Base-by-base conservation (phyloP, 768 basidiomycete species). In the Tylopilus sp. region DNA sequence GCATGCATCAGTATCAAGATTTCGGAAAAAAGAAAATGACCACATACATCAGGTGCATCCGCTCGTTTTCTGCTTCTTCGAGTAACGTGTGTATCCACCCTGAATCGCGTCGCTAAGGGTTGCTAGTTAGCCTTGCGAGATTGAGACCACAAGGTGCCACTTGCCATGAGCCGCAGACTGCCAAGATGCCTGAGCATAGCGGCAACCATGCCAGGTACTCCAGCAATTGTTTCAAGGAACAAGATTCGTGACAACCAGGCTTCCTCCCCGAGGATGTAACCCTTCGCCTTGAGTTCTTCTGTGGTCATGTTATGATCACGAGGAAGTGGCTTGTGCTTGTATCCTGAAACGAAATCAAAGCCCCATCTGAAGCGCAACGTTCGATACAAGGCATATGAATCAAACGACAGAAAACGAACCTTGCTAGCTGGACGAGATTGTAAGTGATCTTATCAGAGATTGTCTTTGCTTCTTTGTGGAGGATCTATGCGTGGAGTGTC, bases 161-260 rank as follows among this genome's bases (percentile, higher is more conserved):
- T 60, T 60, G 88, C 88, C 88, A 98, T 89, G 33, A 94, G 74
- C 36, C 97, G 83, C 35, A 99, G 76, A 67, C 91, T 93, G 38
- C 80, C 79, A 30, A 99, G 76, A 71, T 99, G 97, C 23, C 97
- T 80, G 31, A 95, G 75, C 25, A 85, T 86, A 9, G 88, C 90
- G 12, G 83, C 91, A n/a, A 89, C 92, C 91, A 95, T 95, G 5
- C 95, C 95, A 18, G 95, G 95, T 1, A 98, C 94, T 20, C 91
- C 97, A 12, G 97, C 97, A 47, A 97, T 82, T 47, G 80, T 85
- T 71, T 98, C 95, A 30, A 98, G 77, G 72, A 86, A 80, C 42
- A 86, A 68, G 55, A 85, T 79, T 22, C 86, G 73, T 62, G 75
- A 53, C 43, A 95, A 69, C 95, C 94, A 98, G 40, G 79, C 83